Evolutionary conservation across 2,329 filamentous ascomycete genomes (phyloP), one percentile per base, ranked within the genome.

Genomic region (Phaeosphaeriaceae sp.): DNA sequence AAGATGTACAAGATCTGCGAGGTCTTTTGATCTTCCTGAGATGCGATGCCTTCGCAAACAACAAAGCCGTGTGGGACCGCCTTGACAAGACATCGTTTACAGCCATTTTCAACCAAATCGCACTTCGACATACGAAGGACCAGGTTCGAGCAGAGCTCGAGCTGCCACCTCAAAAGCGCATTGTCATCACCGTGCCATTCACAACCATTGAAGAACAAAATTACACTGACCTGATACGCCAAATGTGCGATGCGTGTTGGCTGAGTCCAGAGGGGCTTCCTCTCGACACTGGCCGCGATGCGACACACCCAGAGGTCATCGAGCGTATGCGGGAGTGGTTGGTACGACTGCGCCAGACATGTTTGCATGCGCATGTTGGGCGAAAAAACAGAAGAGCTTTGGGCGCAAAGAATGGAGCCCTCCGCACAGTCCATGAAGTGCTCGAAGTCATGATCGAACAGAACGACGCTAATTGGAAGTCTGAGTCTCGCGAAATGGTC

Each of bases 361-460:
- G 92, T 57, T 82, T 98, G 17, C 93, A 97, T 77, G 93, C 94
- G 0, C 90, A 97, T 72, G 86, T 97, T 44, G 91, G 91, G 19
- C 84, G 84, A 10, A 86, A 85, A 30, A 91, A 90, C 65, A 83
- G 89, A 15, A 86, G 85, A 61, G 85, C 86, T 0, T 78, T 92
- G 6, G 89, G 89, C 1, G 73, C 77, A 21, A 83, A 85, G 47
- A 87, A 84, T 50, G 88, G 86, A 0, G 89, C 92, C 0, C 83
- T 97, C 64, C 86, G 91, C 13, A 96, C 94, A 0, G 90, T 97
- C 1, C 86, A 89, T 19, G 92, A 98, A 76, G 94, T 98, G 1
- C 82, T 99, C 11, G 89, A 93, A 64, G 88, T 90, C 4, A 97
- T 99, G 94, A 90, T 97, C 58, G 93, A 97, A 55, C 89, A 94